Percentiles rank a stretch among this genome's conserved stretches.
phyloP scores from a whole-genome alignment of 768 basidiomycete genomes.

The Scleroderma bovista region DNA sequence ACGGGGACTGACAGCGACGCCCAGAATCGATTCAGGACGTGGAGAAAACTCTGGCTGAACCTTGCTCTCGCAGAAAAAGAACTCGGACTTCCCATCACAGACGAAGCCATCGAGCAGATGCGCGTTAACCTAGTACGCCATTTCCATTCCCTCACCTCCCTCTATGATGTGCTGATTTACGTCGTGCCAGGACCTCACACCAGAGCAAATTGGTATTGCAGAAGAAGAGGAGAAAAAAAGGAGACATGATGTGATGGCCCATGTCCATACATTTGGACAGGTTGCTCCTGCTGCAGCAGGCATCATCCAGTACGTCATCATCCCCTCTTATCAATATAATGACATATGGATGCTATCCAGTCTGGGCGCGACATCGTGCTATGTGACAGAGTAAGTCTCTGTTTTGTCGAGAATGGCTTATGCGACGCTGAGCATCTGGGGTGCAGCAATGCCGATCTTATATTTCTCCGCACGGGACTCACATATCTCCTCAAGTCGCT shows the following conservation, averaged over 20 bases:
- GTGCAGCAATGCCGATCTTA: slow-evolving; percentile 91
- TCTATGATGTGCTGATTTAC: not conserved
- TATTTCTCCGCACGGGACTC: slow-evolving; percentile 88
- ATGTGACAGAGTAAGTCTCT: slow-evolving; percentile 93
- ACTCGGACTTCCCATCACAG: slow-evolving; percentile 84
- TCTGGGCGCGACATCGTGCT: slow-evolving; percentile 96
- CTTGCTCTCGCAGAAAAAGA: slow-evolving; percentile 96
- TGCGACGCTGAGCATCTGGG: slow-evolving; percentile 6
- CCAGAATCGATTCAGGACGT: slow-evolving; percentile 94
- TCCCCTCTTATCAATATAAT: no score
- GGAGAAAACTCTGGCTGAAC: slow-evolving; percentile 93
- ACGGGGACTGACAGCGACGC: no score
- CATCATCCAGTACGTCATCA: slow-evolving; percentile 78
- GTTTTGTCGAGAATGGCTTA: not conserved
- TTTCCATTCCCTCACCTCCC: not conserved
- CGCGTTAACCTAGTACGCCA: slow-evolving; percentile 78
- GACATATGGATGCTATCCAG: slow-evolving; percentile 33
- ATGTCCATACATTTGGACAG: slow-evolving; percentile 94
- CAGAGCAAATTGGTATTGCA: slow-evolving; percentile 86
- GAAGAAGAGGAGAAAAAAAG: slow-evolving; percentile 95
- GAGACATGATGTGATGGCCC: slow-evolving; percentile 99
- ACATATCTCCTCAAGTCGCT: slow-evolving; percentile 82
- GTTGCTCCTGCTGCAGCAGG: slow-evolving; percentile 93
- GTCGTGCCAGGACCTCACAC: slow-evolving; percentile 75
- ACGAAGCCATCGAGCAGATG: slow-evolving; percentile 94